Evolutionary conservation across 2,329 filamentous ascomycete genomes (phyloP).

Genomic region (Rugonectria rugulosa): DNA sequence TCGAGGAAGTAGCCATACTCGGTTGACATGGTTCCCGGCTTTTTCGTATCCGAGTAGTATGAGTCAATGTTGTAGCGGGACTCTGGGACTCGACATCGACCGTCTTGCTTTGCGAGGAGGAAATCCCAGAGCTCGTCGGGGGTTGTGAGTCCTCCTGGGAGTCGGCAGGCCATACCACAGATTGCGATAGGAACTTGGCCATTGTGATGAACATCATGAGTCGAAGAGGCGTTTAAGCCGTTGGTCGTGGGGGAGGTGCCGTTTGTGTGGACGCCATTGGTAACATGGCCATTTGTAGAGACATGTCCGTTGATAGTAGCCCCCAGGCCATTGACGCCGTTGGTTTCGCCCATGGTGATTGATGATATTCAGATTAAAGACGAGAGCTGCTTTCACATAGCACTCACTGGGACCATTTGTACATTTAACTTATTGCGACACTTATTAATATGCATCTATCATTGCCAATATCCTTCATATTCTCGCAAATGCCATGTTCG

Average conservation of each 20-base stretch:
- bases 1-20: constrained; percentile 23
- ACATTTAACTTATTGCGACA: too few relatives aligned
- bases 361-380: too few relatives aligned
- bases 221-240: too few relatives aligned
- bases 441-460: too few relatives aligned
- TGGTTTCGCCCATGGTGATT: too few relatives aligned
- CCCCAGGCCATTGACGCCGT: not conserved
- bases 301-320: not conserved
- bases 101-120: constrained; percentile 33
- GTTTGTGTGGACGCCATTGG: not conserved
- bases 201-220: not conserved
- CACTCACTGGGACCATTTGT: too few relatives aligned
- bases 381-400: too few relatives aligned
- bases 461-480: too few relatives aligned
- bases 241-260: not conserved
- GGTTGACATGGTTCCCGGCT: constrained; percentile 6
- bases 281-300: not conserved
- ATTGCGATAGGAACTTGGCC: constrained; percentile 28
- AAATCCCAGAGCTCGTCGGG: constrained; percentile 37
- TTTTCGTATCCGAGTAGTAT: constrained; percentile 7
- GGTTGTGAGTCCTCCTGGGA: constrained; percentile 33
- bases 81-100: constrained; percentile 23
- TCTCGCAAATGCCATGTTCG: too few relatives aligned
- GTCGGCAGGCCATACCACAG: constrained; percentile 38
- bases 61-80: constrained; percentile 22